phyloP scores from a whole-genome alignment of 345 rosid genomes.

The Gossypium turneri region DNA sequence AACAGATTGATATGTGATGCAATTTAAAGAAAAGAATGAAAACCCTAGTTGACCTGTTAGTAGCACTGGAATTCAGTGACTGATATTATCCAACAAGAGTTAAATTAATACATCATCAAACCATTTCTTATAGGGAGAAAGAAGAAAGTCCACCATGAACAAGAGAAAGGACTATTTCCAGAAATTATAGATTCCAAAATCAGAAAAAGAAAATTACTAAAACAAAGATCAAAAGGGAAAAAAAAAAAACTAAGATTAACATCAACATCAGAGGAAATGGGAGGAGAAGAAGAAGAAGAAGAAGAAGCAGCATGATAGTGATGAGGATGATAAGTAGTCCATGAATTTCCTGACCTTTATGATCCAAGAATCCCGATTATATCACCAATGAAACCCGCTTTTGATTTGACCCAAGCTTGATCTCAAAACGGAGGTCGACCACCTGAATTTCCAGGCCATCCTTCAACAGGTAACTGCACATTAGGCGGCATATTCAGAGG shows the following conservation, averaged over 20 bases:
- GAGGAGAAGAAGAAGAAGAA: background rate
- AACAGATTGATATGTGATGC: background rate
- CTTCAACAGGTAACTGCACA: conserved; percentile 71
- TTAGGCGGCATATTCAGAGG: conserved; percentile 70
- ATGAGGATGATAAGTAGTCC: conserved; percentile 3
- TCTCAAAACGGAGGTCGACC: conserved; percentile 64
- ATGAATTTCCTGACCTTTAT: conserved; percentile 29
- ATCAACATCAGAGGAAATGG: conserved; percentile 19
- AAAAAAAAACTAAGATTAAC: conserved; percentile 20
- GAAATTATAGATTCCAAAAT: conserved; percentile 22
- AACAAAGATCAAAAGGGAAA: background rate
- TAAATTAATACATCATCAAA: conserved; percentile 13
- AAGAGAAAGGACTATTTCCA: conserved; percentile 25
- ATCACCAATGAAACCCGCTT: conserved; percentile 12
- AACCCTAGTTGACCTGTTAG: conserved; percentile 20
- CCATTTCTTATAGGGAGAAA: conserved; percentile 16
- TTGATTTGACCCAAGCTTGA: background rate
- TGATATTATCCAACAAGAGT: conserved; percentile 14
- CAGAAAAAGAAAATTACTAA: conserved; percentile 4
- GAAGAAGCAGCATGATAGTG: background rate
- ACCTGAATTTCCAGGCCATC: conserved; percentile 69
- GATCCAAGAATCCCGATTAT: conserved; percentile 17
- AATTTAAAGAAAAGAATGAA: background rate
- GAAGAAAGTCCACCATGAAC: conserved; percentile 25
- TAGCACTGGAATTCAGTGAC: conserved; percentile 12